These are phyloP conservation scores for Bacidia rubella DNA, from an alignment of 495 filamentous ascomycete species.

Conservation along the genomic window DNA sequence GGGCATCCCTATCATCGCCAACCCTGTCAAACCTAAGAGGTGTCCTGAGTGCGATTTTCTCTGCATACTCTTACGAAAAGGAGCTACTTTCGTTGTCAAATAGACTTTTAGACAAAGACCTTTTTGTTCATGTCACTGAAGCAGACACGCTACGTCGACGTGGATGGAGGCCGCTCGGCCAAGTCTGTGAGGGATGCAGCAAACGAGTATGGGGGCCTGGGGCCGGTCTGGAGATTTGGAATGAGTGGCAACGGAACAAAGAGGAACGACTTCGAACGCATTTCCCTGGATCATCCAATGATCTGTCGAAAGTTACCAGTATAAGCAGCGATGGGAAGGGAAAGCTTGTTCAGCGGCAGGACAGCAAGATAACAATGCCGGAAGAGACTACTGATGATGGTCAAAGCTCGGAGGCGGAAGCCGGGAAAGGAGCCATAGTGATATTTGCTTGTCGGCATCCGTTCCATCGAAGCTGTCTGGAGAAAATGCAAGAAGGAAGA, in stretches of 20 bases:
- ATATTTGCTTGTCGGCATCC: slow-evolving; percentile 44
- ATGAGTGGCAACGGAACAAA: slow-evolving; percentile 61
- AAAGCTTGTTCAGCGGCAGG: slow-evolving; percentile 8
- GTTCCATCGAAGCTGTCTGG: slow-evolving; percentile 37
- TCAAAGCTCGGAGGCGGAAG: background rate
- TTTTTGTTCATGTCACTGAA: slow-evolving; percentile 72
- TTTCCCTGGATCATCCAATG: background rate
- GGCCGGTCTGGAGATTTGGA: slow-evolving; percentile 62
- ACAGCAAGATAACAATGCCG: background rate
- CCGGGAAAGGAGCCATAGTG: slow-evolving; percentile 25
- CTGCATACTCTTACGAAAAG: slow-evolving; percentile 88
- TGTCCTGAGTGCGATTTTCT: slow-evolving; percentile 78
- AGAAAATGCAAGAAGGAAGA: slow-evolving; percentile 17
- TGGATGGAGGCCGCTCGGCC: slow-evolving; percentile 78
- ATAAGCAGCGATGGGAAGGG: slow-evolving; percentile 17
- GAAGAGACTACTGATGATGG: background rate
- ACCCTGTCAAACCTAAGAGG: slow-evolving; percentile 74
- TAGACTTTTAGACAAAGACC: slow-evolving; percentile 72
- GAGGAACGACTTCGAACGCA: slow-evolving; percentile 21
- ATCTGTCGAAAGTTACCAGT: slow-evolving; percentile 14
- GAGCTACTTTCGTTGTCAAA: slow-evolving; percentile 76
- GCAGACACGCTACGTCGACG: slow-evolving; percentile 62
- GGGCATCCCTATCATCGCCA: slow-evolving; percentile 67
- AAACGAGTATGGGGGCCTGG: slow-evolving; percentile 82
- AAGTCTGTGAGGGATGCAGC: slow-evolving; percentile 77